Conservation (phyloP, 2,329 filamentous ascomycete genomes). For the Pseudopithomyces maydicus region DNA sequence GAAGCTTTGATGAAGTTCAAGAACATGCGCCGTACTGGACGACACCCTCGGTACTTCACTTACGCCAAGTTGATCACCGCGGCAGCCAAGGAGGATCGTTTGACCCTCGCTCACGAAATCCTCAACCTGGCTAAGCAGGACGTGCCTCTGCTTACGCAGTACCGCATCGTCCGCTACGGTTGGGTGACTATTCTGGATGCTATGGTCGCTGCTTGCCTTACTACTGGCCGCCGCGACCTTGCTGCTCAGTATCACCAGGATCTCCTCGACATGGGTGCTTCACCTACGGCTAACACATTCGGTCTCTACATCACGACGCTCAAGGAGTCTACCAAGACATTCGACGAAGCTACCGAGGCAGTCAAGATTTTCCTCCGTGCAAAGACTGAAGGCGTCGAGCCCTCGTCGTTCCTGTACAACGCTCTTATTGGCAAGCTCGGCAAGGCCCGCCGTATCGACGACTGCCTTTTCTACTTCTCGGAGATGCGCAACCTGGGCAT, state of each 20-base stretch:
- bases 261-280: slow-evolving; percentile 84
- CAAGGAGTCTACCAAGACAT: slow-evolving; percentile 96
- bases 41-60: slow-evolving; percentile 93
- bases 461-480: slow-evolving; percentile 96
- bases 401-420: slow-evolving; percentile 97
- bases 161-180: slow-evolving; percentile 86
- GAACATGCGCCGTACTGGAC: slow-evolving; percentile 90
- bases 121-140: slow-evolving; percentile 87
- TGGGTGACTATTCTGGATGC: slow-evolving; percentile 97
- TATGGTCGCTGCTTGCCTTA: slow-evolving; percentile 92
- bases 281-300: slow-evolving; percentile 96
- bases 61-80: slow-evolving; percentile 94
- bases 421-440: slow-evolving; percentile 97
- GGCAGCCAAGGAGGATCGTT: slow-evolving; percentile 82
- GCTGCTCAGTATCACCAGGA: slow-evolving; percentile 91
- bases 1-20: slow-evolving; percentile 84
- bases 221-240: slow-evolving; percentile 76
- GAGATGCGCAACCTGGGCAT: slow-evolving; percentile 95
- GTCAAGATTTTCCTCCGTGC: slow-evolving; percentile 97
- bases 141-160: slow-evolving; percentile 82
- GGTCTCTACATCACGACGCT: slow-evolving; percentile 99
- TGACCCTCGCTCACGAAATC: slow-evolving; percentile 83
- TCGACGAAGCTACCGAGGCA: slow-evolving; percentile 95
- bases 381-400: slow-evolving; percentile 90
- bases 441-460: slow-evolving; percentile 96